phyloP scores from a whole-genome alignment of 352 stramenopile genomes.

The Pythium scleroteichum region DNA sequence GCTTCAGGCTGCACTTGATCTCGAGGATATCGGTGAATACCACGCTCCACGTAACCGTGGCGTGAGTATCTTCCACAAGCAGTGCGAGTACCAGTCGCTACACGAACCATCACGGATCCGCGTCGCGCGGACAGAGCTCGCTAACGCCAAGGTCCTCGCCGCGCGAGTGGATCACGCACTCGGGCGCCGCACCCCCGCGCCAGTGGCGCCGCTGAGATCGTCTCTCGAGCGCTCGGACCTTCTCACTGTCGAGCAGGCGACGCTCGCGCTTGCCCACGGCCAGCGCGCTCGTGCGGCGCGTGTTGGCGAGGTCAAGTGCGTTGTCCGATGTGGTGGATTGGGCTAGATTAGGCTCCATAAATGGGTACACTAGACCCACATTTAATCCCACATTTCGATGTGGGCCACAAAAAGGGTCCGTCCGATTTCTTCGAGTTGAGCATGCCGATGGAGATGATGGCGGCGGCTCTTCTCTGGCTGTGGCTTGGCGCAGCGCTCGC shows the following conservation, averaged over 20 bases:
- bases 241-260: conserved; percentile 39
- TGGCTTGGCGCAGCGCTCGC: neutral
- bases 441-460: neutral
- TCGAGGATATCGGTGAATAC: conserved; percentile 29
- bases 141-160: conserved; percentile 42
- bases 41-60: conserved; percentile 44
- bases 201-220: conserved; percentile 21
- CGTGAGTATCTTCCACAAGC: conserved; percentile 49
- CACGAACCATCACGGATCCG: conserved; percentile 42
- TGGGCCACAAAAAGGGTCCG: neutral
- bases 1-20: conserved; percentile 39
- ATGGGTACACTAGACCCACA: conserved; percentile 6
- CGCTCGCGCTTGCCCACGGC: conserved; percentile 22
- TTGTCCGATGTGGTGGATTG: conserved; percentile 6
- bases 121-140: conserved; percentile 38
- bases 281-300: conserved; percentile 22
- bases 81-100: conserved; percentile 39
- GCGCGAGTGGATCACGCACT: conserved; percentile 43
- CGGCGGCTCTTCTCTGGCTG: neutral
- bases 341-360: conserved; percentile 2
- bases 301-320: neutral
- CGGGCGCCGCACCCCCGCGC: conserved; percentile 27
- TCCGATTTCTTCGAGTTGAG: neutral
- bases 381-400: neutral
- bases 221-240: conserved; percentile 39